Base-by-base conservation (phyloP, 1,284 basidiomycete genomes). In the Boletellus dicymbophilus region DNA sequence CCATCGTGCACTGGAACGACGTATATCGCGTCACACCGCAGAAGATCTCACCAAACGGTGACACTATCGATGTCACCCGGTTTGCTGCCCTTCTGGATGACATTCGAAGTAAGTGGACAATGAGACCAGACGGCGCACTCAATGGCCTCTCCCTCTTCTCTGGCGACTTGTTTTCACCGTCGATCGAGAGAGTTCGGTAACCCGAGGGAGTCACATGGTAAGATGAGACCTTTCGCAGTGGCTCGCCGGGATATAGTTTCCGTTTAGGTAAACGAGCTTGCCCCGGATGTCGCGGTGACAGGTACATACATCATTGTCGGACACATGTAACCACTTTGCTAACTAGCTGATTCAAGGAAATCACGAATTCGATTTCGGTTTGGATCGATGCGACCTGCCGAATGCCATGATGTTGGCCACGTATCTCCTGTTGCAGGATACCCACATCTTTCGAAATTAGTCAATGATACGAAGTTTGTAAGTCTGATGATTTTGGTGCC, bases 381-480 rank as follows among this genome's bases (percentile, higher is more conserved):
- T 31, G 30, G 30, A 31, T 31, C 30, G 2, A 12, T 16, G 13
- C 13, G 13, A 31, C 6, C 12, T 12, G 30, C 13, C 30, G n/a
- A 31, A 16, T 31, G 6, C n/a, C 15, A 31, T n/a, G n/a, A 31
- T 31, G 30, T 6, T 16, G 13, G n/a, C n/a, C n/a, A n/a, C n/a
- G n/a, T n/a, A n/a, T n/a, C n/a, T 16, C 15, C 13, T 31, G 57
- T n/a, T 43, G 18, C 49, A 88, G 87, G 88, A 26, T 90, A 87
- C 59, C 87, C 86, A 9, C 90, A 93, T 62, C 74, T 93, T 23
- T 79, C 80, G 15, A 87, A 85, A 57, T 75, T 93, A 16, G 81
- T 91, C 30, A 58, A 81, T 59, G 76, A 76, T 37, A 78, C 74
- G 15, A 74, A 68, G 16, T 84, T 82, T 59, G 76, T 81, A 48